Evolutionary conservation across 306 rosid species (phyloP).

Genomic region (Gillenia trifoliata): DNA sequence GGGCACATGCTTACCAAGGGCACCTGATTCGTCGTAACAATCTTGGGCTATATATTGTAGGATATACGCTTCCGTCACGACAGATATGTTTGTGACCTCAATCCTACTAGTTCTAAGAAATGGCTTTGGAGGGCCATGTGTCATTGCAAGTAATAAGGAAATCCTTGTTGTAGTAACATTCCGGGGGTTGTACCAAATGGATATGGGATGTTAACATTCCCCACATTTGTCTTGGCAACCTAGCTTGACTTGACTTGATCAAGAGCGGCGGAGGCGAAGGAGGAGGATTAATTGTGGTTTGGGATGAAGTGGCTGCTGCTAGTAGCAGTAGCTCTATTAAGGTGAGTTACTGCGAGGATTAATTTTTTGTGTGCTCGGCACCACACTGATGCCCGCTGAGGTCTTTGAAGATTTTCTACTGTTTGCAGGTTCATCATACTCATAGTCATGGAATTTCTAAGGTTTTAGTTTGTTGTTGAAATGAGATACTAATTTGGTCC

Average conservation of each 20-base stretch:
- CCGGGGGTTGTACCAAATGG: conserved; percentile 35
- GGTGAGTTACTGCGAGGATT: neutral
- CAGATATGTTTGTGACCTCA: conserved; percentile 4
- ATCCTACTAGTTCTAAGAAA: neutral
- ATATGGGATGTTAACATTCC: conserved; percentile 30
- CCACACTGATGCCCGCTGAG: too few relatives aligned
- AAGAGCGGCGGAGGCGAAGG: neutral
- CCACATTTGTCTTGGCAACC: conserved; percentile 34
- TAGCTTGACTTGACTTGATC: neutral
- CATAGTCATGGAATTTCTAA: too few relatives aligned
- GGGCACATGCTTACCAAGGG: too few relatives aligned
- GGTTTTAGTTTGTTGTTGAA: neutral
- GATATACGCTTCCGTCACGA: neutral
- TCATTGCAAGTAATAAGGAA: conserved; percentile 17
- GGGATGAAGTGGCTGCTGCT: neutral
- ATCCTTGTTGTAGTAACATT: neutral
- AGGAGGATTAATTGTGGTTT: neutral
- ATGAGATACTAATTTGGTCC: neutral
- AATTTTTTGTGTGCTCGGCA: neutral
- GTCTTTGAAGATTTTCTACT: too few relatives aligned
- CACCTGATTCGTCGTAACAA: neutral
- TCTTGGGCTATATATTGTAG: neutral
- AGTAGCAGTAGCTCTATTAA: neutral
- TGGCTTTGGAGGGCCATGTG: neutral
- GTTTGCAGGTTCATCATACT: neutral